phyloP scores from a whole-genome alignment of 345 rosid species.

The Excoecaria agallocha region DNA sequence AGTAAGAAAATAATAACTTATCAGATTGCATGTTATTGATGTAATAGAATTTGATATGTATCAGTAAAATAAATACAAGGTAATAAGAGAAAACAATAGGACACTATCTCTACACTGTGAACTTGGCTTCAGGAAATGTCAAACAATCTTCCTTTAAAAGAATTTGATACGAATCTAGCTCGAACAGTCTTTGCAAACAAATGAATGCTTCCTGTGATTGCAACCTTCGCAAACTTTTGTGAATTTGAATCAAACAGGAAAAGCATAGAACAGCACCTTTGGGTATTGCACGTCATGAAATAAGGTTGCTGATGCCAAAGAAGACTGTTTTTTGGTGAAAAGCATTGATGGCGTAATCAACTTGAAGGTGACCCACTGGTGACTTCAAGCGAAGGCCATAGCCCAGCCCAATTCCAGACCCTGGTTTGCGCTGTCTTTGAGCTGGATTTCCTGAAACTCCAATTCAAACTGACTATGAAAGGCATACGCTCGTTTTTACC shows the following conservation, averaged over 20 bases:
- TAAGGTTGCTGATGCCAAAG: conserved; percentile 81
- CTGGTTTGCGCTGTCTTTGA: conserved; percentile 77
- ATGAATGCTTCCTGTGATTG: background rate
- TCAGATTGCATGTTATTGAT: too few species aligned
- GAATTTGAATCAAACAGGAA: background rate
- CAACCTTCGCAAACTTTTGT: background rate
- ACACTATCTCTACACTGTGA: too few species aligned
- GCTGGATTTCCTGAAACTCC: conserved; percentile 83
- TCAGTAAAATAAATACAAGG: too few species aligned
- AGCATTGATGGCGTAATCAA: conserved; percentile 68
- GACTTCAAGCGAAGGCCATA: conserved; percentile 68
- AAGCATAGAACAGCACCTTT: background rate
- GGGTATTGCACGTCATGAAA: conserved; percentile 36
- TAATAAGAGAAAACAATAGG: too few species aligned
- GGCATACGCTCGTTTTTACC: too few species aligned
- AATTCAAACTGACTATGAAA: background rate
- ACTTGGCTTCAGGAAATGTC: too few species aligned
- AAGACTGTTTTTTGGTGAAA: conserved; percentile 72
- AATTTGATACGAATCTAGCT: too few species aligned
- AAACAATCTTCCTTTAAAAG: too few species aligned
- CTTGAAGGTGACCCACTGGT: conserved; percentile 63
- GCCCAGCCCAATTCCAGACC: conserved; percentile 75
- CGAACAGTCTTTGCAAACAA: too few species aligned
- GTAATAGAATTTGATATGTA: too few species aligned
- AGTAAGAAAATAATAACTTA: too few species aligned